Evolutionary conservation across 345 rosid genomes (phyloP).

Genomic region (Populus tremula): DNA sequence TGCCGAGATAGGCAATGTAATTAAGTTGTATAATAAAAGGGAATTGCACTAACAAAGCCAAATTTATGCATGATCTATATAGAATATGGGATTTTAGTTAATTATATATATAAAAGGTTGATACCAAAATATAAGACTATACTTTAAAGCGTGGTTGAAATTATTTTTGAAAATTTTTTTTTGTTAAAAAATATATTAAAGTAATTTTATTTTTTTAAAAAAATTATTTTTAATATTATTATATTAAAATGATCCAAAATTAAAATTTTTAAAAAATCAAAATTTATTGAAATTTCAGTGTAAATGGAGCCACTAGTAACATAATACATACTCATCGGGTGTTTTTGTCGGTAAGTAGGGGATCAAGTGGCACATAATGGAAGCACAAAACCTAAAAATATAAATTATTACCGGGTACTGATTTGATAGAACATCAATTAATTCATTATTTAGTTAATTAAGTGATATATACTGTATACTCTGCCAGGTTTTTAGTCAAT

Average conservation of each 20-base stretch:
- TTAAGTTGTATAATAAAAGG: constrained; percentile 36
- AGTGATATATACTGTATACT: too few relatives aligned
- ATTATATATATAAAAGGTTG: background rate
- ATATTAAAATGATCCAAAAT: too few relatives aligned
- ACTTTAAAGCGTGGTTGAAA: too few relatives aligned
- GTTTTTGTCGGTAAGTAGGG: constrained; percentile 44
- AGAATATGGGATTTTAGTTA: background rate
- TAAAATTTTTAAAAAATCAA: too few relatives aligned
- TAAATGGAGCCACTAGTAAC: background rate
- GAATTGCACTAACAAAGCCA: constrained; percentile 43
- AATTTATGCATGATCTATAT: background rate
- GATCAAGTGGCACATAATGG: constrained; percentile 34
- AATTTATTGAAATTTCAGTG: too few relatives aligned
- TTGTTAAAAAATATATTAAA: too few relatives aligned
- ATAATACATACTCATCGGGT: constrained; percentile 7
- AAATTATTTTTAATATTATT: too few relatives aligned
- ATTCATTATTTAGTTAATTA: background rate
- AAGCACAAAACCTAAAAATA: constrained; percentile 8
- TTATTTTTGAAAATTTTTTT: too few relatives aligned
- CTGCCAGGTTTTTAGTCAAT: background rate
- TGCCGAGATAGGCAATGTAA: constrained; percentile 21
- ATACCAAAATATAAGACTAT: background rate
- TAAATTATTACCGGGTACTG: constrained; percentile 18
- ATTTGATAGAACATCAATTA: constrained; percentile 26
- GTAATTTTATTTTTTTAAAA: too few relatives aligned